Evolutionary conservation across 179 eudicot species (phyloP), one percentile per base, ranked within the genome.

Genomic region (Corrigiola litoralis): DNA sequence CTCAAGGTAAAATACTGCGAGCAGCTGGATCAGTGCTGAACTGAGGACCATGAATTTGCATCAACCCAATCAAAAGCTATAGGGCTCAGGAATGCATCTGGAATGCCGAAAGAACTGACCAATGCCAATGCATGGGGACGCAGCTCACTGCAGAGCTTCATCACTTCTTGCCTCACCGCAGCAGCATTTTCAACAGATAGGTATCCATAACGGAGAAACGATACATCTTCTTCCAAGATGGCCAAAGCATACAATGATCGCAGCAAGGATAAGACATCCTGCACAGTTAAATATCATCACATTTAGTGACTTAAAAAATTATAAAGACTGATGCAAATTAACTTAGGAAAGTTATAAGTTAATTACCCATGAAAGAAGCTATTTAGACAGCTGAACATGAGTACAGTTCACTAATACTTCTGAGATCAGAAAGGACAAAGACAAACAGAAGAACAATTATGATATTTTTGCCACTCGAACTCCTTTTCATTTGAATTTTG

Each of bases 31-130:
- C 45, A 69, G 36, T 69, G 50, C 69, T 73, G 49, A 45, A 67
- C 75, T 1, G 85, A 66, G 59, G 89, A 80, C 89, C 87, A 87
- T 57, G 97, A 66, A 79, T 94, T 88, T 21, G 97, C 91, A 7
- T 84, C 90, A 28, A 94, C 69, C 99, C 99, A 94, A 60, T 94
- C 82, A 63, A 88, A 94, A 13, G 99, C 97, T 11, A 90, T 79
- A 18, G 99, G 97, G 62, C 96, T 72, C 61, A 94, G 70, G 63
- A 94, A 85, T 24, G 96, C 96, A 80, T 88, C 92, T 1, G 99
- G 99, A 65, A 94, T 86, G 63, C 99, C 99, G 20, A 94, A 88
- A 45, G 95, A 94, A 65, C 76, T 83, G 58, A 94, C 95, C 75
- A 94, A 57, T 37, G 85, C 75, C 58, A 94, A 81, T 18, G 97